Evolutionary conservation across 2,329 filamentous ascomycete species (phyloP).

Genomic region (Exserohilum turcica): DNA sequence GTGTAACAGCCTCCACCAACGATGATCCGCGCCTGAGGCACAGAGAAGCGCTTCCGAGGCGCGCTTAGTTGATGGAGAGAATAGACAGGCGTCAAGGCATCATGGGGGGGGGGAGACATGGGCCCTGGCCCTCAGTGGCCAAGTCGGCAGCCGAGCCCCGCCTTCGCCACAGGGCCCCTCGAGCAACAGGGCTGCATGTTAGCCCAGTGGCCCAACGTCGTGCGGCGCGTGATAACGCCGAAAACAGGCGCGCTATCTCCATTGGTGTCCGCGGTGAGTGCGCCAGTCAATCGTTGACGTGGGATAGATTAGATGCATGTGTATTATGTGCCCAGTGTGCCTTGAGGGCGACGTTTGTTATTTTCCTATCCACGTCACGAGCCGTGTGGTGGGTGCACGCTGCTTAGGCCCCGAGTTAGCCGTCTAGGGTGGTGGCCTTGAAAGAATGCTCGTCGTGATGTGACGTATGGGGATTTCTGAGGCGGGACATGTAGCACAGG

Average conservation of each 20-base stretch:
- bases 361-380: constrained; percentile 25
- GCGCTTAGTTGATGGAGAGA: constrained; percentile 7
- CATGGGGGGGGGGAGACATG: background rate
- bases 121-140: background rate
- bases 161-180: constrained; percentile 11
- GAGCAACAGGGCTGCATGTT: constrained; percentile 11
- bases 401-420: constrained; percentile 26
- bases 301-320: constrained; percentile 11
- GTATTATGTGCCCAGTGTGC: constrained; percentile 20
- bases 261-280: background rate
- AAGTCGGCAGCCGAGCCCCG: constrained; percentile 9
- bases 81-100: constrained; percentile 7
- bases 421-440: constrained; percentile 28
- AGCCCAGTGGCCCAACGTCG: background rate
- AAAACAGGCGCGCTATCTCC: constrained; percentile 1
- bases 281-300: constrained; percentile 21
- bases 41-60: constrained; percentile 3
- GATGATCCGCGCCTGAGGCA: background rate
- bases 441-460: constrained; percentile 11
- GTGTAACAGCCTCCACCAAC: constrained; percentile 13
- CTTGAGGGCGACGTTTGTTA: constrained; percentile 12
- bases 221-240: constrained; percentile 12
- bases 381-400: constrained; percentile 9
- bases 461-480: constrained; percentile 13
- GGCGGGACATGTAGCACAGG: background rate